Conservation (phyloP, 345 rosid species). For the Pelargonium nanum region DNA sequence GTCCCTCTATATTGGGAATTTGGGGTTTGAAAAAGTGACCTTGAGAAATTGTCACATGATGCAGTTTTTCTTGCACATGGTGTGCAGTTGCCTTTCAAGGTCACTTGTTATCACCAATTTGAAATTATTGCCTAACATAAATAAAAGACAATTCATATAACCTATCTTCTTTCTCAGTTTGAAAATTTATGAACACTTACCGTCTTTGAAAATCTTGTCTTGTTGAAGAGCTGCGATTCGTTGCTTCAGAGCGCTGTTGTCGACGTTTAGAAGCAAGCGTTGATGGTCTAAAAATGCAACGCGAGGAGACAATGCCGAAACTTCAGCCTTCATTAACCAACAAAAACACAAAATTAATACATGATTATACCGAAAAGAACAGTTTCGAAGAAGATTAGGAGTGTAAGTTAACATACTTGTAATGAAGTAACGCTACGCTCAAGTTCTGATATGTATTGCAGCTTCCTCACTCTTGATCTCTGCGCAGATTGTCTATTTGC, state of each 20-base stretch:
- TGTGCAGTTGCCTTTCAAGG: too few species aligned
- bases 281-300: constrained; percentile 85
- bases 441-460: constrained; percentile 85
- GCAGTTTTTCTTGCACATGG: too few species aligned
- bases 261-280: constrained; percentile 70
- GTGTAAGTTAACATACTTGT: constrained; percentile 31
- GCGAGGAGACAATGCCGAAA: constrained; percentile 73
- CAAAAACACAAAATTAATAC: neutral
- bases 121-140: neutral
- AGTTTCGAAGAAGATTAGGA: neutral
- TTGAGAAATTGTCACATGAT: too few species aligned
- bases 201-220: constrained; percentile 89
- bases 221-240: constrained; percentile 88
- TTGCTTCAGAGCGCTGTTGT: constrained; percentile 83
- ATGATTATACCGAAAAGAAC: neutral
- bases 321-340: constrained; percentile 47
- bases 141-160: neutral
- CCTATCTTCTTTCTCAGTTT: too few species aligned
- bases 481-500: constrained; percentile 95
- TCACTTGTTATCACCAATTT: neutral
- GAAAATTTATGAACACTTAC: constrained; percentile 19
- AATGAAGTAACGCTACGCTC: constrained; percentile 78
- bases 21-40: too few species aligned
- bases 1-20: too few species aligned
- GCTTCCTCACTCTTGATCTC: constrained; percentile 82